These are phyloP conservation scores for Mesembryanthemum crystallinum DNA, from an alignment of 148 eudicot species.

Conservation along the genomic window DNA sequence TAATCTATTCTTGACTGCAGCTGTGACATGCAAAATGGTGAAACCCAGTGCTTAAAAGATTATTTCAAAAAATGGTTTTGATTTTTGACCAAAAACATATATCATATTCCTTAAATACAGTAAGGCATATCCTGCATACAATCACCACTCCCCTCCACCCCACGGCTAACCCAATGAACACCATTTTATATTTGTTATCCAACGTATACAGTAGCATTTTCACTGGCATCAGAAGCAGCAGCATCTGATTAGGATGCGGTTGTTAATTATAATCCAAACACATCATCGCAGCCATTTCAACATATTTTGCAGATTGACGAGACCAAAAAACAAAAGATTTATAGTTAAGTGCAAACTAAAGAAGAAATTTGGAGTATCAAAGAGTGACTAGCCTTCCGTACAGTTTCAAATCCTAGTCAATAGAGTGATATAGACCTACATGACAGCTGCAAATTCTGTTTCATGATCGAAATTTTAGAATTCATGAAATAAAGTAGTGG, in stretches of 20 bases:
- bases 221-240: not conserved
- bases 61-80: not conserved
- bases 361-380: not conserved
- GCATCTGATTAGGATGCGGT: not conserved
- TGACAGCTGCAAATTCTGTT: not conserved
- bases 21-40: not conserved
- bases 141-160: not conserved
- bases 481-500: not conserved
- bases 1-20: not conserved
- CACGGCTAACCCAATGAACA: not conserved
- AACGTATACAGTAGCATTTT: not conserved
- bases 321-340: not conserved
- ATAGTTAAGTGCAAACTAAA: not conserved
- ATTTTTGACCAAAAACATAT: not conserved
- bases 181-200: not conserved
- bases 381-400: not conserved
- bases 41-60: not conserved
- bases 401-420: not conserved
- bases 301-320: not conserved
- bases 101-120: not conserved
- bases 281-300: not conserved
- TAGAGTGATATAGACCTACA: not conserved
- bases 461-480: not conserved
- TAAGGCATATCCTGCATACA: not conserved
- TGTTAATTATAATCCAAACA: not conserved